A percentile compares a stretch with the other conserved stretches of the same genome.
Conservation (phyloP, 306 rosid species). For the Begonia loranthoides region DNA sequence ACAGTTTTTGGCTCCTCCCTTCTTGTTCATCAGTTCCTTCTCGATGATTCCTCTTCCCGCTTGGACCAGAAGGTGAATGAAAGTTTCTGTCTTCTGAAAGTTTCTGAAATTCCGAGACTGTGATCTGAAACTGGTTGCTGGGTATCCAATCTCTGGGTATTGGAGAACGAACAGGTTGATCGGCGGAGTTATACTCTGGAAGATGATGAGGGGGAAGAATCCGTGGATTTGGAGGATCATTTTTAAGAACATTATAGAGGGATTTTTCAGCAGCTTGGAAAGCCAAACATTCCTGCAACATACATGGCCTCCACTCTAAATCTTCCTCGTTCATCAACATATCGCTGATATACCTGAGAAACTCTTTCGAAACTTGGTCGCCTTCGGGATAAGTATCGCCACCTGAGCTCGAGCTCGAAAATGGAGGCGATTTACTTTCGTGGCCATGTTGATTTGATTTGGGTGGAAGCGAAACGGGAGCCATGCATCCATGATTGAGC, state of each 20-base stretch:
- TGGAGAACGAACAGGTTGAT: no score
- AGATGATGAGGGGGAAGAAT: no score
- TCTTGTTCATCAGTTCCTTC: constrained; percentile 6
- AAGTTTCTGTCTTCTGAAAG: no score
- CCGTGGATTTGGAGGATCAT: constrained; percentile 18
- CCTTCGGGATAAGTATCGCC: constrained; percentile 28
- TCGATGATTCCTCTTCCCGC: no score
- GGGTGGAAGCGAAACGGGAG: constrained; percentile 8
- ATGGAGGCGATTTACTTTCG: constrained; percentile 2
- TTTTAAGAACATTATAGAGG: constrained; percentile 30
- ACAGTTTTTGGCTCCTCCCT: constrained; percentile 56
- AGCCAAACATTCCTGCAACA: constrained; percentile 37
- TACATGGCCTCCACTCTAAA: constrained; percentile 29
- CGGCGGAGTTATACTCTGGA: no score
- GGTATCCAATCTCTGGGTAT: no score
- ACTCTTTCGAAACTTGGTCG: constrained; percentile 21
- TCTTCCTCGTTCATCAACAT: constrained; percentile 59
- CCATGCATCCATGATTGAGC: background rate
- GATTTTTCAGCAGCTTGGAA: constrained; percentile 47
- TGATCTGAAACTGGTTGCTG: no score
- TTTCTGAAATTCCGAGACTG: no score
- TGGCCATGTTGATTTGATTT: constrained; percentile 12
- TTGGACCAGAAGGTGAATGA: no score
- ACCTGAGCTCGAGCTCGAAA: constrained; percentile 4
- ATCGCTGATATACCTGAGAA: constrained; percentile 36